Conservation (phyloP, 441 rosid species). For the Hura crepitans region DNA sequence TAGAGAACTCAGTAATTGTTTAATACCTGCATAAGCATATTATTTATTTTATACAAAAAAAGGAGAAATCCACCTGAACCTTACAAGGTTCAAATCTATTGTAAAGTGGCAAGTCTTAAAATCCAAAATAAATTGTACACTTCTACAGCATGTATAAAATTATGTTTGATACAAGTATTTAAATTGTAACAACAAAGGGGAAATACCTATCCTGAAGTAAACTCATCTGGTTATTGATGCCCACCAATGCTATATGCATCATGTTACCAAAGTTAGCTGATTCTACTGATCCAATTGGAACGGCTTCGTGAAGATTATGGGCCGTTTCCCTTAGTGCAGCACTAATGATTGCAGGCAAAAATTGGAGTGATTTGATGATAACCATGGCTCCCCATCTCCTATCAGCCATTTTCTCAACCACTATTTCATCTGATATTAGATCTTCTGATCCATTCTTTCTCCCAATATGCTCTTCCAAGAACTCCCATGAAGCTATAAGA, state of each 20-base stretch:
- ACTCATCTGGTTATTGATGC: conserved; percentile 97
- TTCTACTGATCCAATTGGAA: conserved; percentile 37
- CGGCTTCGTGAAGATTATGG: conserved; percentile 48
- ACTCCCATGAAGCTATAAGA: conserved; percentile 99
- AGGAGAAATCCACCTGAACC: background rate
- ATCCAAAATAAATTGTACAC: background rate
- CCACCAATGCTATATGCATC: conserved; percentile 97
- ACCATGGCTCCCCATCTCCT: conserved; percentile 99
- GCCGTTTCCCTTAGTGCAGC: conserved; percentile 82
- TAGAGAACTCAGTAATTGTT: background rate
- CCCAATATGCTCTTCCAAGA: conserved; percentile 83
- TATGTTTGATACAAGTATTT: background rate
- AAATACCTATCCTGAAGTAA: conserved; percentile 95
- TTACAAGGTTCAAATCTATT: background rate
- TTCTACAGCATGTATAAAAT: background rate
- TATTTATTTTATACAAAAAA: background rate
- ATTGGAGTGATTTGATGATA: conserved; percentile 85
- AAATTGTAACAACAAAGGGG: background rate
- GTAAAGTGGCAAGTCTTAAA: background rate
- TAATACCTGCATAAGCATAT: background rate
- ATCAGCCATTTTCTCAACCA: conserved; percentile 69
- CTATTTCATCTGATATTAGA: conserved; percentile 41
- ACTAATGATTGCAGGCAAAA: conserved; percentile 64
- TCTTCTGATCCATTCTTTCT: conserved; percentile 60
- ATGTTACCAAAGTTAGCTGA: conserved; percentile 68